These are phyloP conservation scores for Malassezia vespertilionis DNA, from an alignment of 1,284 basidiomycete genomes.

Conservation along the genomic window DNA sequence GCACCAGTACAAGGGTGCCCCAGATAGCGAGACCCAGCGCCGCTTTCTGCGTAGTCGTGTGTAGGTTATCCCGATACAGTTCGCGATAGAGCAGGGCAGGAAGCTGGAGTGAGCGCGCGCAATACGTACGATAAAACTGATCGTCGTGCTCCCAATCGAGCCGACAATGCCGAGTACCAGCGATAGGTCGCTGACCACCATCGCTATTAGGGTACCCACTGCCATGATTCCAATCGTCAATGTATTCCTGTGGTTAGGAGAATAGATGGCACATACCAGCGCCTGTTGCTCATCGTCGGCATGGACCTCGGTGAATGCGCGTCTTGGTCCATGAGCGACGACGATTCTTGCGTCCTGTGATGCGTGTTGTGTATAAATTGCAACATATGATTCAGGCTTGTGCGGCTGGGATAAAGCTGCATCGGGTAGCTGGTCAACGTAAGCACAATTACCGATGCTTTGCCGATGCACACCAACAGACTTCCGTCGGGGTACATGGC, in stretches of 20 bases:
- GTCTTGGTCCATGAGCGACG: background rate
- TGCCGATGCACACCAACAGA: conserved; percentile 79
- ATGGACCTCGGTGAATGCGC: background rate
- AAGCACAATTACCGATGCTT: conserved; percentile 80
- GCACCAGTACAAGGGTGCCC: conserved; percentile 6
- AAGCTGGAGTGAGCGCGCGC: background rate
- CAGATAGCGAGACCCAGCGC: background rate
- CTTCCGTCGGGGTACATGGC: conserved; percentile 72
- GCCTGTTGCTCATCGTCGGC: background rate
- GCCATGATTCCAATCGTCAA: conserved; percentile 34
- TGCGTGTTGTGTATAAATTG: background rate
- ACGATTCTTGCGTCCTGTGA: background rate
- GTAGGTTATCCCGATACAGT: background rate
- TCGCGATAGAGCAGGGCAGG: conserved; percentile 7
- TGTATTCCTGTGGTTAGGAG: too few species aligned
- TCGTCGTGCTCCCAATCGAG: conserved; percentile 85
- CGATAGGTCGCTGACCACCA: conserved; percentile 43
- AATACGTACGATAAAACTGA: conserved; percentile 67
- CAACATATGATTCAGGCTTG: conserved; percentile 55
- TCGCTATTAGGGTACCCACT: conserved; percentile 30
- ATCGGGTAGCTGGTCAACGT: conserved; percentile 54
- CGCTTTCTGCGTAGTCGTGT: background rate
- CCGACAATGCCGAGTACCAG: conserved; percentile 70
- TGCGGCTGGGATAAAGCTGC: conserved; percentile 64
- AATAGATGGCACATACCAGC: conserved; percentile 25